Percentiles rank a stretch among this genome's conserved stretches.
phyloP scores from a whole-genome alignment of 768 basidiomycete species.

The Mrakia gelida region DNA sequence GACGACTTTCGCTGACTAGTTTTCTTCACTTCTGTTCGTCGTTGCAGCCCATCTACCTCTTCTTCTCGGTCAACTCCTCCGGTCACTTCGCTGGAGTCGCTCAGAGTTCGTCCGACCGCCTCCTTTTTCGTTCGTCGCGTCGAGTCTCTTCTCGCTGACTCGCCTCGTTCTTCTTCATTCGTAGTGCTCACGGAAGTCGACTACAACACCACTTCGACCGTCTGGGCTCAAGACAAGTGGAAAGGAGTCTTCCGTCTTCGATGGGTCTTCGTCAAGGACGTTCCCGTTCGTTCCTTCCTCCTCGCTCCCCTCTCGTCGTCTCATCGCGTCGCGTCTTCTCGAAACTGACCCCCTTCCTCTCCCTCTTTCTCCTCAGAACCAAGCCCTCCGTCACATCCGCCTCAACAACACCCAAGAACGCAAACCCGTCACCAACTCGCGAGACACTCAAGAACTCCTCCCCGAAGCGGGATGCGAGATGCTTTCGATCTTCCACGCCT shows the following conservation, averaged over 20 bases:
- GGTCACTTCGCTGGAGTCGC: conserved; percentile 32
- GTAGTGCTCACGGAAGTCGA: conserved; percentile 33
- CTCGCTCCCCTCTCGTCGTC: neutral
- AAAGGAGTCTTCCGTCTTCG: conserved; percentile 98
- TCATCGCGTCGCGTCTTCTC: neutral
- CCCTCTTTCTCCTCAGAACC: conserved; percentile 55
- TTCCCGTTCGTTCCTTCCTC: conserved; percentile 33
- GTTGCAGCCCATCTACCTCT: conserved; percentile 76
- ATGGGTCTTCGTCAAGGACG: conserved; percentile 96
- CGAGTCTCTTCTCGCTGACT: neutral
- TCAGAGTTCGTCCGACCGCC: conserved; percentile 12
- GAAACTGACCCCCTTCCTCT: conserved; percentile 3
- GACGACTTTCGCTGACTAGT: neutral
- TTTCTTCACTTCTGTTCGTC: neutral
- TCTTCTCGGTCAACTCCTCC: conserved; percentile 87
- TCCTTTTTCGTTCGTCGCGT: neutral
- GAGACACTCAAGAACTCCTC: conserved; percentile 94
- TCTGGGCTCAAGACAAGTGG: conserved; percentile 99
- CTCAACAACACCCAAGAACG: conserved; percentile 93
- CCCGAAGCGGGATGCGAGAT: conserved; percentile 96
- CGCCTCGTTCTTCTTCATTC: too few relatives aligned
- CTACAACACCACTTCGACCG: conserved; percentile 51
- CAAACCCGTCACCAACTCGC: conserved; percentile 96
- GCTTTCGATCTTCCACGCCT: conserved; percentile 88
- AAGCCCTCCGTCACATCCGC: conserved; percentile 81